These are phyloP conservation scores for Hsuehochloa calcarea DNA, from an alignment of 176 grass and related monocot genomes.

Conservation along the genomic window DNA sequence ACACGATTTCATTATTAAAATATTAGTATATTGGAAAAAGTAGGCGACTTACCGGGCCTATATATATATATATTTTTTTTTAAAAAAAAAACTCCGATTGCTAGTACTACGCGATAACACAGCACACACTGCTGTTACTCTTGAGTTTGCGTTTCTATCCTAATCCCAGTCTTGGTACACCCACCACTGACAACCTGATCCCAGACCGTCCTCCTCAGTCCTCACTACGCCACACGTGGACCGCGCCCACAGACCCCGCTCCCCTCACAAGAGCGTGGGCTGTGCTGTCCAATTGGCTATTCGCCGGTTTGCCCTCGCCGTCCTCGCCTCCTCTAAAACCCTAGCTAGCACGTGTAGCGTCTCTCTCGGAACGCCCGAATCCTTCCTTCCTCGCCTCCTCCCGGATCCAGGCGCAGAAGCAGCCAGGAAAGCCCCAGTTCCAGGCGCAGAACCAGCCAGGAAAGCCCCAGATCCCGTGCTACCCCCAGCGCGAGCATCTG, in stretches of 20 bases:
- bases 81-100: too few species aligned
- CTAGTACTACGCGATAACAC: too few species aligned
- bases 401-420: background rate
- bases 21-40: too few species aligned
- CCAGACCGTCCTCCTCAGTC: too few species aligned
- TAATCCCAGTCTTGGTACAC: too few species aligned
- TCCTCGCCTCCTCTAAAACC: background rate
- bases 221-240: background rate
- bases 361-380: background rate
- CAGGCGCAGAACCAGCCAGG: background rate
- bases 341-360: background rate
- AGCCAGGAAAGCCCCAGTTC: slow-evolving; percentile 13
- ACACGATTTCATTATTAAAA: too few species aligned
- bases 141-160: too few species aligned
- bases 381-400: too few species aligned
- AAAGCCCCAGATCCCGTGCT: background rate
- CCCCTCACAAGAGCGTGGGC: background rate
- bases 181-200: too few species aligned
- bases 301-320: background rate
- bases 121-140: too few species aligned
- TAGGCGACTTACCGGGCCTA: too few species aligned
- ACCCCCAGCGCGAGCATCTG: background rate
- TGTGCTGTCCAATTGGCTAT: background rate
- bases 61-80: too few species aligned
- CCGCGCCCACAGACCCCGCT: background rate